A percentile compares a stretch with the other conserved stretches of the same genome.
Evolutionary conservation across 2,329 filamentous ascomycete genomes (phyloP).

Genomic region (Penicillium sp.): DNA sequence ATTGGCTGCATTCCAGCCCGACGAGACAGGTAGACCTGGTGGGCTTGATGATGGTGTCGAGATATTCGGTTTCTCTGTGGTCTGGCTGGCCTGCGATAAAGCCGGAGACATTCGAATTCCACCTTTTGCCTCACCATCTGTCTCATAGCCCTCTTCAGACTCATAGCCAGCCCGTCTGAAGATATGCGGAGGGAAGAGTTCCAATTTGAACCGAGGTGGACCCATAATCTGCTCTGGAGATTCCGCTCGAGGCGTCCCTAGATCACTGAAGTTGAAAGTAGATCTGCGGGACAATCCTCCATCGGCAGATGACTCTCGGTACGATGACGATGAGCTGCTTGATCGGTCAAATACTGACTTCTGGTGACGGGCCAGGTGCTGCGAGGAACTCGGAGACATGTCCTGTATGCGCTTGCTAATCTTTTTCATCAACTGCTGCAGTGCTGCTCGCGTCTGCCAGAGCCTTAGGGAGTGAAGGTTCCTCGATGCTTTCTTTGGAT

Average conservation of each 20-base stretch:
- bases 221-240: conserved; percentile 36
- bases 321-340: conserved; percentile 49
- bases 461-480: conserved; percentile 23
- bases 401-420: conserved; percentile 46
- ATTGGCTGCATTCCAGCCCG: conserved; percentile 38
- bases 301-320: conserved; percentile 43
- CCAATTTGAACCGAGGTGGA: conserved; percentile 28
- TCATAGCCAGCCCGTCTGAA: conserved; percentile 27
- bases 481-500: conserved; percentile 36
- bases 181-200: conserved; percentile 37
- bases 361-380: conserved; percentile 39
- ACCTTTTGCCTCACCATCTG: conserved; percentile 34
- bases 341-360: conserved; percentile 51
- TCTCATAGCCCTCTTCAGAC: conserved; percentile 37
- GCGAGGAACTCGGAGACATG: conserved; percentile 46
- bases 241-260: conserved; percentile 31
- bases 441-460: conserved; percentile 36
- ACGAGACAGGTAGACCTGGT: conserved; percentile 23
- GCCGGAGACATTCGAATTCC: conserved; percentile 29
- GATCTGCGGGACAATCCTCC: conserved; percentile 37
- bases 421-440: conserved; percentile 36
- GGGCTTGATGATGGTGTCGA: conserved; percentile 26
- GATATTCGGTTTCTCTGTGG: conserved; percentile 30
- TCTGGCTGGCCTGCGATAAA: conserved; percentile 33
- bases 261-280: conserved; percentile 36